Base-by-base conservation (phyloP, 2,329 filamentous ascomycete species). In the Lojkania enalia region DNA sequence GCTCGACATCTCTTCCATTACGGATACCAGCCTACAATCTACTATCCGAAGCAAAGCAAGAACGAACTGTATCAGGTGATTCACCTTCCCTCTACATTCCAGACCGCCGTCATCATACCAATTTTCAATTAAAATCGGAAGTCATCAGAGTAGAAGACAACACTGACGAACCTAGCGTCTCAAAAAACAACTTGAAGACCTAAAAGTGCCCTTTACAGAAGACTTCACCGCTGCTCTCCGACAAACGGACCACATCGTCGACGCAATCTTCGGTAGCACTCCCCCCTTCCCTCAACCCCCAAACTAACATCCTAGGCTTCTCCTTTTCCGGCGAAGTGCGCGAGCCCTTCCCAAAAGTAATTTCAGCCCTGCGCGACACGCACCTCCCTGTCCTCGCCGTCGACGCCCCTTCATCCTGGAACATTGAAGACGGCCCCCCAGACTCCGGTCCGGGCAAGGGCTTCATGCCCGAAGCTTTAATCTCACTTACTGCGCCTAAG, bases 401-500 rank as follows among this genome's bases (percentile, higher is more conserved):
- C 16, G 94, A 99, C 72, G 90, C 89, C 5, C 94, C 94, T 1
- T 95, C 89, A 21, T 94, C 88, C 1, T 99, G 94, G 94, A 84
- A 94, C 68, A 95, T 99, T 44, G 88, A 96, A 63, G 76, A 77
- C 9, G 94, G 94, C 0, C 92, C 92, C 6, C 90, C 91, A 9
- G 73, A 77, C 40, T 81, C 84, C 1, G 92, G 90, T 0, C 79
- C 88, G 0, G 92, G 90, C 1, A 86, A 85, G 16, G 83, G 78
- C 3, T 97, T 95, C 63, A 84, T 88, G 74, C 94, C 94, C 54
- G 76, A 79, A 23, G 84, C 85, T 15, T 75, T 99, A 46, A 84
- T 99, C 55, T 95, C 89, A 66, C 75, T 99, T 63, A 96, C 92
- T 36, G 94, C 94, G 7, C 90, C 94, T 2, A 99, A 99, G 73